Evolutionary conservation across 2,329 filamentous ascomycete genomes (phyloP).

Genomic region (Simplicillium sp.): DNA sequence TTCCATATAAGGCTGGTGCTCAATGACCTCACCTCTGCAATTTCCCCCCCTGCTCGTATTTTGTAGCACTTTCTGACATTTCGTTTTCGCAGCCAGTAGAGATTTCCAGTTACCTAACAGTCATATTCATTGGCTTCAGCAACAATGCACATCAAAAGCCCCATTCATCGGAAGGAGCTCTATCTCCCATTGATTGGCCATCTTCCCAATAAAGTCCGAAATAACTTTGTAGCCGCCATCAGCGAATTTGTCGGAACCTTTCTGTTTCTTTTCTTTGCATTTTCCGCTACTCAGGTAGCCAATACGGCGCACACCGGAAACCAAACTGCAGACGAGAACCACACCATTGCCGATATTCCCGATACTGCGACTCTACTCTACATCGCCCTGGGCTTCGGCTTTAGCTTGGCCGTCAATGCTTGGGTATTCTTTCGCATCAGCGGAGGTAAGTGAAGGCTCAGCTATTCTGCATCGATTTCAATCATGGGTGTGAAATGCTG

Average conservation of each 20-base stretch:
- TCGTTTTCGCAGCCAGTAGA: too few species aligned
- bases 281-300: slow-evolving; percentile 29
- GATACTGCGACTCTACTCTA: slow-evolving; percentile 31
- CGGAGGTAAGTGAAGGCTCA: slow-evolving; percentile 11
- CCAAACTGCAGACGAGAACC: slow-evolving; percentile 19
- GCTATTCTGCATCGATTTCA: neutral
- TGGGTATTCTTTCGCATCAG: slow-evolving; percentile 39
- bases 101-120: too few species aligned
- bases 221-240: slow-evolving; percentile 7
- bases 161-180: neutral
- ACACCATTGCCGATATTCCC: slow-evolving; percentile 32
- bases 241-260: slow-evolving; percentile 32
- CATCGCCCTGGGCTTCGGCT: slow-evolving; percentile 30
- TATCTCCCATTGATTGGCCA: neutral
- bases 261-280: slow-evolving; percentile 34
- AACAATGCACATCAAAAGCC: too few species aligned
- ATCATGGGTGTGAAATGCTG: neutral
- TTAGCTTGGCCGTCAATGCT: slow-evolving; percentile 34
- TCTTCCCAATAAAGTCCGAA: slow-evolving; percentile 6
- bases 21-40: too few species aligned
- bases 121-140: too few species aligned
- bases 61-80: too few species aligned
- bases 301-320: slow-evolving; percentile 21
- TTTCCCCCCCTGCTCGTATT: too few species aligned
- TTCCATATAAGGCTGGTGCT: too few species aligned